Conservation (phyloP, 1,284 basidiomycete species). For the Ceratobasidium sp. region DNA sequence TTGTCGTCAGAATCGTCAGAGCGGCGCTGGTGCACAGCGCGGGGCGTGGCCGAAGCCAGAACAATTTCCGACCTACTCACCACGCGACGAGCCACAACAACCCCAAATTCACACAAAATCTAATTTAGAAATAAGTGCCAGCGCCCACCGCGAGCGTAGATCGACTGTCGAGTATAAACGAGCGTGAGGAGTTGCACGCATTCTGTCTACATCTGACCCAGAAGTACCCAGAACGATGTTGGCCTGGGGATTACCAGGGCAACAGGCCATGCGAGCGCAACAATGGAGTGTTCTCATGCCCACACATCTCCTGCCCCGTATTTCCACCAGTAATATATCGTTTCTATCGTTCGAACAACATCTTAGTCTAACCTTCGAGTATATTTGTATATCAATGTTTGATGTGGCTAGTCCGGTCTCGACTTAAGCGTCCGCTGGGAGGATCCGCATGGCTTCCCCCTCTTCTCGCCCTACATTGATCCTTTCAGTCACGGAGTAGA, state of each 20-base stretch:
- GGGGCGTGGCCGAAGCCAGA: constrained; percentile 37
- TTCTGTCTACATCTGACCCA: neutral
- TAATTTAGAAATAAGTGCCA: constrained; percentile 17
- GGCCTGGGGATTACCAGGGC: constrained; percentile 17
- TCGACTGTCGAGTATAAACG: constrained; percentile 17
- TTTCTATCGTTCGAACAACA: neutral
- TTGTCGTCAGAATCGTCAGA: constrained; percentile 19
- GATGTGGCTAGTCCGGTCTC: too few relatives aligned
- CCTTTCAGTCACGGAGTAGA: too few relatives aligned
- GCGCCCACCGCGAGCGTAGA: neutral
- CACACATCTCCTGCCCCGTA: too few relatives aligned
- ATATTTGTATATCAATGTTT: too few relatives aligned
- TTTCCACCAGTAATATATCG: too few relatives aligned
- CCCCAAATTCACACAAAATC: constrained; percentile 31
- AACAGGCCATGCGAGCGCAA: constrained; percentile 10
- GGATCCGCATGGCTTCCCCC: too few relatives aligned
- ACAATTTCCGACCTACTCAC: constrained; percentile 25
- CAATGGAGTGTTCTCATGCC: constrained; percentile 7
- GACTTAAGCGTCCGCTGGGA: too few relatives aligned
- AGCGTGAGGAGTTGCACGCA: constrained; percentile 5
- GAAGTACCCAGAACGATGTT: neutral
- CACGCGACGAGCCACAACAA: constrained; percentile 39
- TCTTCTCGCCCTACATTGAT: too few relatives aligned
- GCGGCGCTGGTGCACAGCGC: constrained; percentile 21
- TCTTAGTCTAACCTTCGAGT: neutral